Percentiles rank a stretch among this genome's conserved stretches.
phyloP scores from a whole-genome alignment of 768 basidiomycete species.

The Hygrophoropsis aurantiaca region DNA sequence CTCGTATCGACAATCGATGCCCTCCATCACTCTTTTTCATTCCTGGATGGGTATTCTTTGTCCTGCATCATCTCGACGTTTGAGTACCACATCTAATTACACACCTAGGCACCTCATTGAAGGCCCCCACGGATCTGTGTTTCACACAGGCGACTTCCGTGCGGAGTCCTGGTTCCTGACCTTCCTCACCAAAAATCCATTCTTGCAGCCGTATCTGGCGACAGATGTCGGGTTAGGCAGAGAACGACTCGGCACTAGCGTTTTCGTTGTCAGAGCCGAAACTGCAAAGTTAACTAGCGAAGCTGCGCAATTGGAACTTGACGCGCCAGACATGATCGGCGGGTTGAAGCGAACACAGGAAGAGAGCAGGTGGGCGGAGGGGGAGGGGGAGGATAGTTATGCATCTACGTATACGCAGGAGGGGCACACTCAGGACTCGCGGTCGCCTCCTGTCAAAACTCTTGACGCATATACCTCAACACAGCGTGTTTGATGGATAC shows the following conservation, averaged over 20 bases:
- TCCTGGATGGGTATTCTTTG: no score
- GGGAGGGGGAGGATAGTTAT: not conserved
- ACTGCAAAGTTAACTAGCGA: not conserved
- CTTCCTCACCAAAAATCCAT: conserved; percentile 64
- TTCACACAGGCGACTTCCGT: conserved; percentile 93
- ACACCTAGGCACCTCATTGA: conserved; percentile 80
- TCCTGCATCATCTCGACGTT: no score
- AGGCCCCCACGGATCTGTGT: conserved; percentile 62
- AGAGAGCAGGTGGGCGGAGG: conserved; percentile 16
- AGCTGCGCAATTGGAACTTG: no score
- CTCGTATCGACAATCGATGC: no score
- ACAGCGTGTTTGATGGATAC: conserved; percentile 65
- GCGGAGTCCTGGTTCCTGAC: conserved; percentile 83
- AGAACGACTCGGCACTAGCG: conserved; percentile 14
- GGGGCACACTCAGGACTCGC: no score
- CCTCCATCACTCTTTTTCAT: no score
- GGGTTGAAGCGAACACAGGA: conserved; percentile 19
- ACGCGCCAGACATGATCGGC: no score
- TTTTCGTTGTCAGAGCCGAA: conserved; percentile 26
- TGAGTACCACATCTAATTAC: not conserved
- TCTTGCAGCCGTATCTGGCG: conserved; percentile 71
- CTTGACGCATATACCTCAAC: conserved; percentile 84
- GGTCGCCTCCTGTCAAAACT: conserved; percentile 40
- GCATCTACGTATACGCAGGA: not conserved
- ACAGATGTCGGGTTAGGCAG: no score